Evolutionary conservation across 2,329 filamentous ascomycete species (phyloP).

Genomic region (Chrysoporthe deuterocubensis): DNA sequence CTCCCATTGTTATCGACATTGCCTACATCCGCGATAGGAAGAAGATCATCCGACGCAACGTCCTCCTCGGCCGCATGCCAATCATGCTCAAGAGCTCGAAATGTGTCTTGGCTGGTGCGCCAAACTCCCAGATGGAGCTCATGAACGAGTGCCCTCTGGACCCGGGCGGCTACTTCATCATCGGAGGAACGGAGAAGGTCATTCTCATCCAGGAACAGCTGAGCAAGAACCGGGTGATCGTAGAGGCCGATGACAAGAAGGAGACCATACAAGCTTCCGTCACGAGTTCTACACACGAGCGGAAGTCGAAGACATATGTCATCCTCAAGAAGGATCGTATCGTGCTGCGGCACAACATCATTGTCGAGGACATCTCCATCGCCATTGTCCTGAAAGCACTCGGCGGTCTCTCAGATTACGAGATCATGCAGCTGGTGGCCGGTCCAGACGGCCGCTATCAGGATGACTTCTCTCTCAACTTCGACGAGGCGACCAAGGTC

Average conservation of each 20-base stretch:
- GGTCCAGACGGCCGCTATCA: constrained; percentile 88
- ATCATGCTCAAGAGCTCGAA: constrained; percentile 97
- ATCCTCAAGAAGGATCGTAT: constrained; percentile 92
- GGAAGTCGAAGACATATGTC: constrained; percentile 97
- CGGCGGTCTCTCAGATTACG: constrained; percentile 90
- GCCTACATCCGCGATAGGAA: constrained; percentile 84
- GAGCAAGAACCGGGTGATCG: constrained; percentile 98
- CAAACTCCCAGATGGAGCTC: constrained; percentile 83
- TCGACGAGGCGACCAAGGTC: constrained; percentile 85
- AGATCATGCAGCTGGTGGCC: constrained; percentile 89
- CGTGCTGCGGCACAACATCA: constrained; percentile 86
- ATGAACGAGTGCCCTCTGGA: constrained; percentile 97
- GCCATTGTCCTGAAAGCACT: constrained; percentile 92
- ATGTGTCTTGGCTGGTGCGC: constrained; percentile 82
- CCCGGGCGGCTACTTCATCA: constrained; percentile 96
- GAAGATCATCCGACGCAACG: constrained; percentile 72
- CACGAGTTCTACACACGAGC: constrained; percentile 95
- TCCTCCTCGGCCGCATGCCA: constrained; percentile 87
- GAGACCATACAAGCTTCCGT: constrained; percentile 93
- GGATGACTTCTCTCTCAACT: constrained; percentile 93
- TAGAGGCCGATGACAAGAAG: constrained; percentile 91
- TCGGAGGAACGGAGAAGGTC: constrained; percentile 97
- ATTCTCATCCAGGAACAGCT: constrained; percentile 98
- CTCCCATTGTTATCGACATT: constrained; percentile 91
- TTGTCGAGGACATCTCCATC: constrained; percentile 93